Percentiles rank a stretch among this genome's conserved stretches.
Evolutionary conservation across 2,329 filamentous ascomycete species (phyloP).

Genomic region (Talaromyces sp.): DNA sequence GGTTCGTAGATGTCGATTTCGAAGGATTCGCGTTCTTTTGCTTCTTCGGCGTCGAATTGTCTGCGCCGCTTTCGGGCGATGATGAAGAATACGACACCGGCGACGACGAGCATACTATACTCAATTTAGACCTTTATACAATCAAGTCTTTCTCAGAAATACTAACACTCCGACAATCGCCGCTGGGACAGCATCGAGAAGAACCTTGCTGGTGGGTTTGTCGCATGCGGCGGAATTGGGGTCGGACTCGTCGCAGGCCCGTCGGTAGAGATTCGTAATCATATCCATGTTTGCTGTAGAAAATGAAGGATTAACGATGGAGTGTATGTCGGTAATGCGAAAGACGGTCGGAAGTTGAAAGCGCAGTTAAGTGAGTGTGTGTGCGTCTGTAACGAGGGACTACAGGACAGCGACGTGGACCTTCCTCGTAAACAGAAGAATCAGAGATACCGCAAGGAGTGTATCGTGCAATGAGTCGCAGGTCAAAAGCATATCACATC

Average conservation of each 20-base stretch:
- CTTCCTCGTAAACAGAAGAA: background rate
- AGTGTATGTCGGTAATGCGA: background rate
- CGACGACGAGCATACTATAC: slow-evolving; percentile 16
- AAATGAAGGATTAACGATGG: background rate
- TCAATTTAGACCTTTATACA: background rate
- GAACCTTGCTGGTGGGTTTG: slow-evolving; percentile 18
- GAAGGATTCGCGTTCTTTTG: slow-evolving; percentile 20
- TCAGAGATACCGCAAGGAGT: background rate
- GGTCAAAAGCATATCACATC: background rate
- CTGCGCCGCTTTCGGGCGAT: slow-evolving; percentile 18
- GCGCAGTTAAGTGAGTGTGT: background rate
- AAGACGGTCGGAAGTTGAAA: background rate
- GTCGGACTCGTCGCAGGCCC: slow-evolving; percentile 17
- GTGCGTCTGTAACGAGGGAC: background rate
- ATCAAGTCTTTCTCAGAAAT: background rate
- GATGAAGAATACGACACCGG: slow-evolving; percentile 10
- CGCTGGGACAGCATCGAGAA: slow-evolving; percentile 20
- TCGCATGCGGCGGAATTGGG: slow-evolving; percentile 16
- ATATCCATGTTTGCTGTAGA: slow-evolving; percentile 10
- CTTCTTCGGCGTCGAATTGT: slow-evolving; percentile 15
- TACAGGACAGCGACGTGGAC: background rate
- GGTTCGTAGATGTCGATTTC: slow-evolving; percentile 22
- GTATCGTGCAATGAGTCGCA: background rate
- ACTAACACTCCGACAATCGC: slow-evolving; percentile 17
- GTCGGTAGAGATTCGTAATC: slow-evolving; percentile 12